Conservation (phyloP, 805 yeast species). For the Cyberlindnera sargentensis region DNA sequence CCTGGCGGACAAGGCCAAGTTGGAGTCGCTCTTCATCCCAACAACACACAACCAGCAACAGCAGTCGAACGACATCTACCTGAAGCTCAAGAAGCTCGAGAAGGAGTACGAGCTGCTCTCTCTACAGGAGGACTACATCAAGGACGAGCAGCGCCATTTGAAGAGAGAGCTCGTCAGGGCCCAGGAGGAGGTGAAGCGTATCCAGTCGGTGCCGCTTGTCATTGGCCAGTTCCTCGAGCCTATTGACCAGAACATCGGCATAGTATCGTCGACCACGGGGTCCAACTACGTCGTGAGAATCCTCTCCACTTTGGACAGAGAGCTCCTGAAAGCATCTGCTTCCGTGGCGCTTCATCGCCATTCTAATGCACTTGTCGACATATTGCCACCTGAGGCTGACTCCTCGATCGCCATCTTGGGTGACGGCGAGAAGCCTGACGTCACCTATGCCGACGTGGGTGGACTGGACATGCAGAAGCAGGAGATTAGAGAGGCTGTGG, state of each 20-base stretch:
- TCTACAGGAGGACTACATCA: slow-evolving; percentile 93
- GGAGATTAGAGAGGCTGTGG: slow-evolving; percentile 98
- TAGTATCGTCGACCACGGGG: slow-evolving; percentile 96
- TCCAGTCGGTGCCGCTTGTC: slow-evolving; percentile 94
- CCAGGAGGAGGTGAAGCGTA: slow-evolving; percentile 96
- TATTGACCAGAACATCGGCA: slow-evolving; percentile 93
- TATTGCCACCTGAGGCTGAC: slow-evolving; percentile 97
- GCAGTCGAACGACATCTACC: slow-evolving; percentile 54
- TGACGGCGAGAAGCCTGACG: slow-evolving; percentile 88
- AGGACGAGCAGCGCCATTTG: slow-evolving; percentile 95
- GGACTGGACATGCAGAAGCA: slow-evolving; percentile 99
- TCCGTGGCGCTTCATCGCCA: slow-evolving; percentile 98
- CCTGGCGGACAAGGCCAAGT: slow-evolving; percentile 25
- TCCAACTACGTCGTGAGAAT: slow-evolving; percentile 95
- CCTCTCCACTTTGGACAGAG: slow-evolving; percentile 89
- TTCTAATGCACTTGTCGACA: slow-evolving; percentile 95
- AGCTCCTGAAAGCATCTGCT: slow-evolving; percentile 86
- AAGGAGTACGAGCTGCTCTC: slow-evolving; percentile 79
- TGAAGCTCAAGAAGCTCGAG: slow-evolving; percentile 80
- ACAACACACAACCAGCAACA: slow-evolving; percentile 8
- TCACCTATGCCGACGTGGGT: slow-evolving; percentile 95
- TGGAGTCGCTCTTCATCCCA: slow-evolving; percentile 21
- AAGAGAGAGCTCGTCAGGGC: slow-evolving; percentile 93
- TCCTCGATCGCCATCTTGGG: slow-evolving; percentile 93
- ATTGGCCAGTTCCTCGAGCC: slow-evolving; percentile 98